Percentiles rank a stretch among this genome's conserved stretches.
Conservation (phyloP, 441 rosid species). For the Erysimum pusillum region DNA sequence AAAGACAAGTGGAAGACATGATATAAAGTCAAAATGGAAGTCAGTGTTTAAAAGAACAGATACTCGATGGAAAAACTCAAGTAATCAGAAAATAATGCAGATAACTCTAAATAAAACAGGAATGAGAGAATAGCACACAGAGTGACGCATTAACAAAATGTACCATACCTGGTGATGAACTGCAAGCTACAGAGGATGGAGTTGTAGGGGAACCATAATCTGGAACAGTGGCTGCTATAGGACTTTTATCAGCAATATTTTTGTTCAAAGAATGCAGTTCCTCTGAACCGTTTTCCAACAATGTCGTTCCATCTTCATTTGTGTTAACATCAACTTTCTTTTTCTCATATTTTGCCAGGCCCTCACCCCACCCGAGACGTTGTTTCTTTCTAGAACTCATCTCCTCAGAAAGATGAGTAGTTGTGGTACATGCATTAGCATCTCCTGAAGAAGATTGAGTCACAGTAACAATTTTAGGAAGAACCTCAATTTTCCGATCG, state of each 20-base stretch:
- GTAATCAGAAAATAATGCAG: slow-evolving; percentile 9
- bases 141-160: slow-evolving; percentile 2
- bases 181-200: slow-evolving; percentile 91
- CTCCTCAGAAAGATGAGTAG: slow-evolving; percentile 69
- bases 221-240: slow-evolving; percentile 56
- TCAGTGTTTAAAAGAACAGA: slow-evolving; percentile 21
- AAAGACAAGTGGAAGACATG: slow-evolving; percentile 27
- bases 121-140: slow-evolving; percentile 1
- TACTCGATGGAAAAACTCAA: slow-evolving; percentile 29
- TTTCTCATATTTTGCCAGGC: slow-evolving; percentile 95
- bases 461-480: slow-evolving; percentile 56
- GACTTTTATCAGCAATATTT: slow-evolving; percentile 73
- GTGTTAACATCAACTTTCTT: slow-evolving; percentile 79
- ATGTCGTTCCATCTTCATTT: slow-evolving; percentile 54
- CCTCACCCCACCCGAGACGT: slow-evolving; percentile 99
- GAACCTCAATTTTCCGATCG: slow-evolving; percentile 67
- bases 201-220: slow-evolving; percentile 93
- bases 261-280: slow-evolving; percentile 56
- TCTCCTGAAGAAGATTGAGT: slow-evolving; percentile 73
- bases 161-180: slow-evolving; percentile 84
- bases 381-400: slow-evolving; percentile 81
- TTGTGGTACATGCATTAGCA: slow-evolving; percentile 63
- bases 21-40: slow-evolving; percentile 17
- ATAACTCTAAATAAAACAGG: slow-evolving; percentile 30
- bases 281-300: slow-evolving; percentile 53